A percentile compares a stretch with the other conserved stretches of the same genome.
Evolutionary conservation across 75 land plant genomes (phyloP).

Genomic region (Picea sitchensis): DNA sequence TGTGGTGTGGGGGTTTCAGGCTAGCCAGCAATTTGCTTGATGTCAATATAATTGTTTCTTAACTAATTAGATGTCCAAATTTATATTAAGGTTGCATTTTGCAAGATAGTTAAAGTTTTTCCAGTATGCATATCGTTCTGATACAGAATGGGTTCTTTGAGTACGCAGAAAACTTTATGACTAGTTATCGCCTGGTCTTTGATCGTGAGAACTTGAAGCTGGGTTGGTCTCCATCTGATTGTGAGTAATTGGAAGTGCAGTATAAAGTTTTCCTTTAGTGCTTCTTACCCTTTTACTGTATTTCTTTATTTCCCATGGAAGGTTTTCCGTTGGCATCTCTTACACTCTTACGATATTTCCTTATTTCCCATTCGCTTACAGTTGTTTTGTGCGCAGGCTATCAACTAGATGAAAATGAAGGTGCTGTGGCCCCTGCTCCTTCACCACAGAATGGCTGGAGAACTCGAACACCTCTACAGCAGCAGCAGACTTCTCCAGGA

Average conservation of each 20-base stretch:
- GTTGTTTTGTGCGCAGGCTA: constrained; percentile 7
- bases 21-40: neutral
- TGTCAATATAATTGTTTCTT: neutral
- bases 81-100: neutral
- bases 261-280: neutral
- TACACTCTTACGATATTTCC: neutral
- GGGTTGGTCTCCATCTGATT: constrained; percentile 86
- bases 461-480: constrained; percentile 48
- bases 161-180: constrained; percentile 92
- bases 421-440: constrained; percentile 24
- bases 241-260: constrained; percentile 37
- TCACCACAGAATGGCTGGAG: constrained; percentile 25
- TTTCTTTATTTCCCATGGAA: neutral
- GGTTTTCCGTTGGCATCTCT: neutral
- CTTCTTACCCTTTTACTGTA: neutral
- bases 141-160: neutral
- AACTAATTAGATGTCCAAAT: neutral
- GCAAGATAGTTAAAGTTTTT: too few relatives aligned
- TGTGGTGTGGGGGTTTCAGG: too few relatives aligned
- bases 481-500: constrained; percentile 47
- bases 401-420: constrained; percentile 3
- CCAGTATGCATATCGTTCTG: neutral
- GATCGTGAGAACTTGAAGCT: constrained; percentile 73
- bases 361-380: too few relatives aligned
- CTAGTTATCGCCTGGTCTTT: constrained; percentile 78